Evolutionary conservation across 257 asterid genomes (phyloP), one percentile per base, ranked within the genome.

Genomic region (Scutellaria baicalensis): DNA sequence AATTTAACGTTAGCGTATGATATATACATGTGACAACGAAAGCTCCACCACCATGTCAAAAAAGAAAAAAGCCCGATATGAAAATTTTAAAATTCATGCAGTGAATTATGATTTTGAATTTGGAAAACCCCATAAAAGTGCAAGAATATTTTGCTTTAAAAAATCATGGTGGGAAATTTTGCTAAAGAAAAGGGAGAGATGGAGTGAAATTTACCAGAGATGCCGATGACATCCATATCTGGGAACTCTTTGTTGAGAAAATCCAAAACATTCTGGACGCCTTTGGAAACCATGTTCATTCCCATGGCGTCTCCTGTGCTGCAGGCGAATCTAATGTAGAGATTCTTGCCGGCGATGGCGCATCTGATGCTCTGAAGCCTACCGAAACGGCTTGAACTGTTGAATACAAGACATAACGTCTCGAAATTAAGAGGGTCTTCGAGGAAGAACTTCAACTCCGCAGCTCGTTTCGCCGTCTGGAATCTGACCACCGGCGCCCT

Each of bases 231-330:
- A 43, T 81, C 85, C 83, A 81, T 81, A 74, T 78, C 85, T 1
- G 83, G 83, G 51, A 81, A 81, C 69, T 81, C 83, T 12, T 51
- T 71, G 55, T 0, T 27, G 3, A 81, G 78, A 64, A 75, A 75
- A 38, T 75, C 83, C 7, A 81, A 9, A 5, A 81, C 81, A 49
- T 81, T 78, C 81, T 81, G 80, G 48, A 81, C 86, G 9, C 86
- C 86, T 45, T 81, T 81, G 39, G 83, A 69, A 10, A 80, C 80
- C 85, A 80, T 80, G 77, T 80, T 80, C 85, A 80, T 80, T 0
- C 85, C 85, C 86, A 81, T 81, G 69, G 86, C 86, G 70, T 81
- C 86, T 8, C 86, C 83, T 8, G 83, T 81, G 69, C 79, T 75
- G 72, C 86, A 78, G 47, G 81, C 12, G 78, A 78, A 81, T 12